Conservation (phyloP, 805 yeast species). For the Dipodascus geniculatus region DNA sequence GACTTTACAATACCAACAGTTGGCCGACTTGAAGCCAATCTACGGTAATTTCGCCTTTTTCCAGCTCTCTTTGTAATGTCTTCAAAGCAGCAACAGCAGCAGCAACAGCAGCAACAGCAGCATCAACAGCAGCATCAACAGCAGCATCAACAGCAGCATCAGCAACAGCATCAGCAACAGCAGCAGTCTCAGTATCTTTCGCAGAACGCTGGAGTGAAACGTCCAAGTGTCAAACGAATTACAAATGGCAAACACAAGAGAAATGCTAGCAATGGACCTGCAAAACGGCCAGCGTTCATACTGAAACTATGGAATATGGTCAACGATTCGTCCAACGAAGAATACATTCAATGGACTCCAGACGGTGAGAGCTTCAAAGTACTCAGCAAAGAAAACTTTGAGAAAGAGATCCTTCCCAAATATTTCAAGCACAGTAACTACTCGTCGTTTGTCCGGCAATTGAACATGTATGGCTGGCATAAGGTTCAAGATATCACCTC, state of each 20-base stretch:
- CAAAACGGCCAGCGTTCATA: constrained; percentile 71
- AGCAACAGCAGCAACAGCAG: constrained; percentile 1
- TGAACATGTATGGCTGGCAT: constrained; percentile 95
- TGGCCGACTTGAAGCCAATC: constrained; percentile 13
- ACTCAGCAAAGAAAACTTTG: constrained; percentile 69
- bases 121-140: constrained; percentile 5
- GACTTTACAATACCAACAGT: constrained; percentile 9
- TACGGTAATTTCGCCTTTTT: background rate
- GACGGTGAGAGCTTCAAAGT: constrained; percentile 85
- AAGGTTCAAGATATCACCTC: constrained; percentile 65
- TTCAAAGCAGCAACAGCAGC: background rate
- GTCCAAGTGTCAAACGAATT: background rate
- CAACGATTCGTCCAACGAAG: constrained; percentile 59
- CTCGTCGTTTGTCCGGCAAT: constrained; percentile 88
- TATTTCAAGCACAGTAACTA: constrained; percentile 94
- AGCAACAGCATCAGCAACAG: too few relatives aligned
- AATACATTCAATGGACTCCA: constrained; percentile 71
- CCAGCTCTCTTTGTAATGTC: constrained; percentile 1
- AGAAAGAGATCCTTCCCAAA: constrained; percentile 61
- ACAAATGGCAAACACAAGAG: background rate
- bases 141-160: background rate
- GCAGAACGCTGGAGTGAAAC: background rate
- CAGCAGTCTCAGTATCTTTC: background rate
- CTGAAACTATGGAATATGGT: constrained; percentile 94
- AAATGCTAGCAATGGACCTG: constrained; percentile 15